Conservation (phyloP, 495 filamentous ascomycete genomes). For the Sphaerosporella brunnea region DNA sequence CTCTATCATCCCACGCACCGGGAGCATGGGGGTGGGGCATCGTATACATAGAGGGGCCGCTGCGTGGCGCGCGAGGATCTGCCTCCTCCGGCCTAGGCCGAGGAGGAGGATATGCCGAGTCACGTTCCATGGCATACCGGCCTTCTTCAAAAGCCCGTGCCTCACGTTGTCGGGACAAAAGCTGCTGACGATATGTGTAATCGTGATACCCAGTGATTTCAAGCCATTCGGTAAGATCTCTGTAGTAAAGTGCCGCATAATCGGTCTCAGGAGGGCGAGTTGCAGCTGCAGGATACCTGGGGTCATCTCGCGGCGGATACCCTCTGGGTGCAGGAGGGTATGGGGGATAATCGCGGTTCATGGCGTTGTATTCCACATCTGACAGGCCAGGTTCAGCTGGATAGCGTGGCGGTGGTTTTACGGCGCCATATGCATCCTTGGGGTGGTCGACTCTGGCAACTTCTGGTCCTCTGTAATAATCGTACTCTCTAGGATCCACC, state of each 20-base stretch:
- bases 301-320: constrained; percentile 22
- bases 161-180: constrained; percentile 32
- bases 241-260: constrained; percentile 26
- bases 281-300: constrained; percentile 14
- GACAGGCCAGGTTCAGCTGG: constrained; percentile 1
- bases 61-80: constrained; percentile 17
- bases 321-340: constrained; percentile 13
- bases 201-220: constrained; percentile 43
- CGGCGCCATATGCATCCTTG: constrained; percentile 1
- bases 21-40: constrained; percentile 18
- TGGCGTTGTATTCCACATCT: constrained; percentile 4
- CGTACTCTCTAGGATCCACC: not conserved
- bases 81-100: not conserved
- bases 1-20: constrained; percentile 22
- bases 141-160: constrained; percentile 30
- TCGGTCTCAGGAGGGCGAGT: constrained; percentile 21
- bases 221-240: constrained; percentile 43
- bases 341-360: constrained; percentile 2
- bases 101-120: constrained; percentile 1
- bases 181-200: constrained; percentile 31
- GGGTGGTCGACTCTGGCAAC: constrained; percentile 3
- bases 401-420: constrained; percentile 2
- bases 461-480: constrained; percentile 4
- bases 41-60: constrained; percentile 18
- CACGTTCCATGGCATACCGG: constrained; percentile 1